Evolutionary conservation across 192 early-diverging fungal genomes (phyloP), one percentile per base, ranked within the genome.

Genomic region (Powellomyces hirtus): DNA sequence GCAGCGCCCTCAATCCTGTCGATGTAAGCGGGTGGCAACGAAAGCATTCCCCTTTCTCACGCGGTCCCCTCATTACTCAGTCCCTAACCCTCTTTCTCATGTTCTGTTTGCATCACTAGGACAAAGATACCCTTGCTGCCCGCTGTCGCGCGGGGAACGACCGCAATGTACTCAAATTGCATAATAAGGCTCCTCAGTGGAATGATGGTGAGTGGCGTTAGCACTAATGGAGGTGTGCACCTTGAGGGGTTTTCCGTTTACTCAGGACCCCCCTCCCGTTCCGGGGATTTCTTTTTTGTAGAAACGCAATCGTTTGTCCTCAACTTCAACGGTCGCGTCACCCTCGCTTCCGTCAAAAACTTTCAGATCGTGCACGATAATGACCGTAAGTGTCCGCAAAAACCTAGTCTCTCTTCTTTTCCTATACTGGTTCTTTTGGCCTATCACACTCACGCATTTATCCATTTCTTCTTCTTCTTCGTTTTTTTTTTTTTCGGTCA

Each of bases 161-260:
- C 60, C 58, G 71, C 18, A 81, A 88, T 61, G 77, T 95, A n/a
- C 66, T 96, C 20, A 80, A 83, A 0, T 73, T 97, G 30, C 86
- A 91, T 68, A 98, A 97, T 79, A 96, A 94, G 71, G 82, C 84
- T 33, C 97, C 97, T 0, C 92, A 95, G 64, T 98, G 94, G 94
- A 94, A 91, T 71, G 87, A 89, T 64, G 91, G 89, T 89, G 79
- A 38, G 44, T 44, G n/a, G 40, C 4, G 14, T 14, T 49, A 2
- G 27, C n/a, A 11, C 51, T 14, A 38, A 29, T 30, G 58, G 0
- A 49, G 46, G 14, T 24, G 14, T 49, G 16, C 46, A 16, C 46
- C 26, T n/a, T n/a, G n/a, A n/a, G 27, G 24, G 16, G 30, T 1
- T 62, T 26, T 2, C 22, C 8, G 35, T 46, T 4, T 37, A 57